Base-by-base conservation (phyloP, 306 rosid genomes). In the Quercus bicolor region DNA sequence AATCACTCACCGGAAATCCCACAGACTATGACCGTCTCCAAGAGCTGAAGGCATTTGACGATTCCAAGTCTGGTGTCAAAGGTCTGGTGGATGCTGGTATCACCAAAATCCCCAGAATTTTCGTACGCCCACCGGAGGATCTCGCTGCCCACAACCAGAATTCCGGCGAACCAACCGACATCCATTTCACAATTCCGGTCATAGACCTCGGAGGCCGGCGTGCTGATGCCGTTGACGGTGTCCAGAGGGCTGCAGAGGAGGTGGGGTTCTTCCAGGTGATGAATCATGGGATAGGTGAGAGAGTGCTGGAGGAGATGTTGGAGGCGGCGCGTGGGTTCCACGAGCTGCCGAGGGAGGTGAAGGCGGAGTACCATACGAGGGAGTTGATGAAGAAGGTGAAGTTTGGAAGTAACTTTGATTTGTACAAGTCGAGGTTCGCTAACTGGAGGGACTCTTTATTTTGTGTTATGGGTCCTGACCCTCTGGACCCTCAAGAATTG, bases 201-300 rank as follows among this genome's bases (percentile, higher is more conserved):
- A 74, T 86, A 4, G 89, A 83, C 79, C 83, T 83, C 26, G 31
- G 4, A 11, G 19, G 68, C 59, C 40, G 51, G 72, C 72, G 55
- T 56, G 45, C 65, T 1, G 77, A 33, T 16, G 20, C 61, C 2
- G 76, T 88, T 0, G 75, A 78, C 4, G 56, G 55, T 28, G 76
- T 86, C 77, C 73, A 78, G 59, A n/a, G 2, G n/a, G 90, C 85
- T 0, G 85, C 87, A 0, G 88, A 78, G 66, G 76, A 68, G 0
- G 80, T 73, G 12, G 92, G 90, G 6, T 82, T 88, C 72, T 88
- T 88, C 51, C 87, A 80, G 74, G 87, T 86, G 81, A 82, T 86
- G 76, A 88, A 88, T 56, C 88, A 88, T 53, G 90, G 85, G 59
- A 62, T 86, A 10, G 75, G 79, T 1, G 0, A 40, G 43, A 52